These are phyloP conservation scores for Lithospermum erythrorhizon DNA, from an alignment of 257 asterid species.

Conservation along the genomic window DNA sequence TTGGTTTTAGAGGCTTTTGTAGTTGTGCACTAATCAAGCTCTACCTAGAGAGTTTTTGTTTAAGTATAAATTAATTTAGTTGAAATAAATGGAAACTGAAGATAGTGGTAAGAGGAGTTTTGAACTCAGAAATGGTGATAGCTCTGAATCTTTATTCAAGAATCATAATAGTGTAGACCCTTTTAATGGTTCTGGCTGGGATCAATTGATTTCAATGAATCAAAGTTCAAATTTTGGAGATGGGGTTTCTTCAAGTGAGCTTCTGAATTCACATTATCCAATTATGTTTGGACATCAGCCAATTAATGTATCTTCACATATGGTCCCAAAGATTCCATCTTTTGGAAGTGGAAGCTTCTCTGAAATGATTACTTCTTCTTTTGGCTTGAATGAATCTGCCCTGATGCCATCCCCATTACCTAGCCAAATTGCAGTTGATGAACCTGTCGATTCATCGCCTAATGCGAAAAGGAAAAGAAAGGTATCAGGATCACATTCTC, in stretches of 20 bases:
- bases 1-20: slow-evolving; percentile 8
- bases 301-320: slow-evolving; percentile 3
- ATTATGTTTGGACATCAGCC: slow-evolving; percentile 24
- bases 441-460: slow-evolving; percentile 30
- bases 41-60: slow-evolving; percentile 10
- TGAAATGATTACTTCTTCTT: slow-evolving; percentile 38
- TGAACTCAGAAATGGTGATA: slow-evolving; percentile 16
- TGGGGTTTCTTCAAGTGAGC: slow-evolving; percentile 25
- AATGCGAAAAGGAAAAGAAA: slow-evolving; percentile 61
- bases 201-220: slow-evolving; percentile 44
- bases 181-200: slow-evolving; percentile 61
- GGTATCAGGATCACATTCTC: slow-evolving; percentile 24
- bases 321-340: slow-evolving; percentile 47
- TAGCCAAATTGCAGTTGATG: slow-evolving; percentile 31
- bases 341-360: slow-evolving; percentile 58
- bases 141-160: slow-evolving; percentile 24
- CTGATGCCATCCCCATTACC: slow-evolving; percentile 20
- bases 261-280: slow-evolving; percentile 47
- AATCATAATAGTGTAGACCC: slow-evolving; percentile 27
- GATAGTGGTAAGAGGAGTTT: slow-evolving; percentile 39
- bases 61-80: background rate
- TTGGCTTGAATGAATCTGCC: slow-evolving; percentile 27
- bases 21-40: slow-evolving; percentile 15
- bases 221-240: slow-evolving; percentile 38
- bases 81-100: slow-evolving; percentile 42